Evolutionary conservation across 2,329 filamentous ascomycete genomes (phyloP).

Genomic region (Hymenoscyphus infarciens): DNA sequence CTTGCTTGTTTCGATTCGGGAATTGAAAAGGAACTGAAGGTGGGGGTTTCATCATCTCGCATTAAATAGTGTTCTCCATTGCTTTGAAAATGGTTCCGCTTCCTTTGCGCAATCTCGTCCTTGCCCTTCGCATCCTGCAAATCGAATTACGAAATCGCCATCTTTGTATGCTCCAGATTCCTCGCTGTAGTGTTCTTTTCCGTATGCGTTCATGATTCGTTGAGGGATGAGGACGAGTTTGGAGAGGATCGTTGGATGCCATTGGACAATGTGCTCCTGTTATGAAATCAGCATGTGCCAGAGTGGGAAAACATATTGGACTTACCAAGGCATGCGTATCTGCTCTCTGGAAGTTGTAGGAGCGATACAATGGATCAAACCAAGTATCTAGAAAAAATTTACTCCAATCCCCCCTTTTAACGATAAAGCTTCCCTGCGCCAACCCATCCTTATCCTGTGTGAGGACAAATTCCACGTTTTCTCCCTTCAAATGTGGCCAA

Average conservation of each 20-base stretch:
- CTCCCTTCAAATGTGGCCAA: conserved; percentile 73
- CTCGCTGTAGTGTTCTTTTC: conserved; percentile 37
- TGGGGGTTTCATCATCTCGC: conserved; percentile 25
- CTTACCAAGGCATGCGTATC: conserved; percentile 85
- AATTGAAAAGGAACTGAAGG: conserved; percentile 9
- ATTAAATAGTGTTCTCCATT: conserved; percentile 35
- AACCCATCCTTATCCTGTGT: conserved; percentile 12
- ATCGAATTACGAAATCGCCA: conserved; percentile 80
- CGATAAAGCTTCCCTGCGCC: conserved; percentile 48
- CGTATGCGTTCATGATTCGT: conserved; percentile 77
- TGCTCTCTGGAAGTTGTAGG: conserved; percentile 94
- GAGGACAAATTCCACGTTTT: conserved; percentile 59
- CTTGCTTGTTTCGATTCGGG: conserved; percentile 16
- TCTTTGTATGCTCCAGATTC: conserved; percentile 67
- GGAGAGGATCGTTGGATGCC: conserved; percentile 93
- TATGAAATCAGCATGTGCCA: conserved; percentile 15
- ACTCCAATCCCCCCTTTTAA: conserved; percentile 84
- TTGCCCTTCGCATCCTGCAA: conserved; percentile 65
- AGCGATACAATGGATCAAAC: conserved; percentile 92
- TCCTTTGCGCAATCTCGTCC: conserved; percentile 67
- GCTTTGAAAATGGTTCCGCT: conserved; percentile 43
- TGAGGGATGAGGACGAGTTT: conserved; percentile 90
- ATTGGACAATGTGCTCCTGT: conserved; percentile 85
- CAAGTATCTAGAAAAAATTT: conserved; percentile 91
- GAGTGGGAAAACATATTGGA: conserved; percentile 13